Evolutionary conservation across 257 asterid species (phyloP).

Genomic region (Solanum sitiens): DNA sequence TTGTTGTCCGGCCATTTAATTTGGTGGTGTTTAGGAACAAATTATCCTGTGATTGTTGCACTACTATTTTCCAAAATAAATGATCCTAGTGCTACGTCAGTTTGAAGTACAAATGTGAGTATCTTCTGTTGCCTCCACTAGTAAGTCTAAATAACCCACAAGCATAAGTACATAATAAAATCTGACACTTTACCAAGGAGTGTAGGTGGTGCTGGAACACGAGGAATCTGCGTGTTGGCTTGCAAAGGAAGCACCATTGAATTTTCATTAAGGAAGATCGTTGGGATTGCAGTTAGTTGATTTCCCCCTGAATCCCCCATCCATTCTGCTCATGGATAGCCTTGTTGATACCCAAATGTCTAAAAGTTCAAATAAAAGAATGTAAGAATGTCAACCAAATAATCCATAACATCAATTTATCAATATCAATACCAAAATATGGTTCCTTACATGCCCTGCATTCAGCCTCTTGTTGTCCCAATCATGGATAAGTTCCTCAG

Average conservation of each 20-base stretch:
- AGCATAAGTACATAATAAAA: background rate
- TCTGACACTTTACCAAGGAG: too few species aligned
- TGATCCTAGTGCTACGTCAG: background rate
- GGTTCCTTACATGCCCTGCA: slow-evolving; percentile 60
- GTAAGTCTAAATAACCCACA: background rate
- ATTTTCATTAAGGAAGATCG: slow-evolving; percentile 32
- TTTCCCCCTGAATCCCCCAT: slow-evolving; percentile 24
- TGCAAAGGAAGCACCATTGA: slow-evolving; percentile 36
- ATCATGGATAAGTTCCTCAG: slow-evolving; percentile 69
- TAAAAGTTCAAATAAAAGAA: slow-evolving; percentile 10
- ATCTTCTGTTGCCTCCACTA: background rate
- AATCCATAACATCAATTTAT: background rate
- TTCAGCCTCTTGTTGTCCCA: slow-evolving; percentile 80
- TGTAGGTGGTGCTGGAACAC: slow-evolving; percentile 12
- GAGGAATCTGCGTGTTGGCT: slow-evolving; percentile 32
- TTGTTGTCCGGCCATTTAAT: background rate
- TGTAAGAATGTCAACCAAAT: background rate
- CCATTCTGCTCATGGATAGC: slow-evolving; percentile 30
- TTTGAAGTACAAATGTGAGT: background rate
- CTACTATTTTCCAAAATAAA: background rate
- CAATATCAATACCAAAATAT: slow-evolving; percentile 1
- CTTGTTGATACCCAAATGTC: slow-evolving; percentile 45
- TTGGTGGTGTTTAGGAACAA: background rate
- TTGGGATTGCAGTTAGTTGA: slow-evolving; percentile 23
- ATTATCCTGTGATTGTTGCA: background rate